phyloP scores from a whole-genome alignment of 208 protist genomes.

The Leishmania mexicana region DNA sequence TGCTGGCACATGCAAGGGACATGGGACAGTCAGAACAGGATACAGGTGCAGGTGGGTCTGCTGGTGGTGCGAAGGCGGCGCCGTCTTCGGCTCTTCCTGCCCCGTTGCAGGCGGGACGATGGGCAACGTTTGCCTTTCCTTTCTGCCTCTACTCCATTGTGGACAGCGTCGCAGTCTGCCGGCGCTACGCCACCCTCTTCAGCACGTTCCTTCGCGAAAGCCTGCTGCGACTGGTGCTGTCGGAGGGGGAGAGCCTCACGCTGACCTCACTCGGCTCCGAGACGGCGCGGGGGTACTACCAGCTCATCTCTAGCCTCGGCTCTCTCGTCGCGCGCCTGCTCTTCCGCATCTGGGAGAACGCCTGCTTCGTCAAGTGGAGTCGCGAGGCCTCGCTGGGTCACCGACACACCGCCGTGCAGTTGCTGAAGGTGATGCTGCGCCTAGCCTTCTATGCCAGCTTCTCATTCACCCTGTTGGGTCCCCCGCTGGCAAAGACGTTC shows the following conservation, averaged over 20 bases:
- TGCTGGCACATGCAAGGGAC: slow-evolving; percentile 1
- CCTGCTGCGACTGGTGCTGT: slow-evolving; percentile 79
- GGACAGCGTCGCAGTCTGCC: slow-evolving; percentile 4
- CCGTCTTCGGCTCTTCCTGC: neutral
- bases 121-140: slow-evolving; percentile 29
- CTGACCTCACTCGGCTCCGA: slow-evolving; percentile 65
- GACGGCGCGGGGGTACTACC: slow-evolving; percentile 84
- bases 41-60: neutral
- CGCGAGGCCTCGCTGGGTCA: slow-evolving; percentile 48
- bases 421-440: slow-evolving; percentile 81
- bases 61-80: neutral
- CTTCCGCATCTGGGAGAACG: slow-evolving; percentile 92
- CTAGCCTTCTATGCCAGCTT: slow-evolving; percentile 73
- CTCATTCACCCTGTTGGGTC: slow-evolving; percentile 70
- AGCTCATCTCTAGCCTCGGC: slow-evolving; percentile 87
- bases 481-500: slow-evolving; percentile 55
- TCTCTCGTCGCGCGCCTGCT: slow-evolving; percentile 86
- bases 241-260: slow-evolving; percentile 89
- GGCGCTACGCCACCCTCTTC: slow-evolving; percentile 39
- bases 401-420: slow-evolving; percentile 28
- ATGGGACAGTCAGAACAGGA: neutral
- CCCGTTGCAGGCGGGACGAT: neutral
- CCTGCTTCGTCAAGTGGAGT: slow-evolving; percentile 83
- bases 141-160: slow-evolving; percentile 29
- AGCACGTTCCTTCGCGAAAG: slow-evolving; percentile 80